phyloP scores from a whole-genome alignment of 2,329 filamentous ascomycete species.

The Hypoxylon sp. region DNA sequence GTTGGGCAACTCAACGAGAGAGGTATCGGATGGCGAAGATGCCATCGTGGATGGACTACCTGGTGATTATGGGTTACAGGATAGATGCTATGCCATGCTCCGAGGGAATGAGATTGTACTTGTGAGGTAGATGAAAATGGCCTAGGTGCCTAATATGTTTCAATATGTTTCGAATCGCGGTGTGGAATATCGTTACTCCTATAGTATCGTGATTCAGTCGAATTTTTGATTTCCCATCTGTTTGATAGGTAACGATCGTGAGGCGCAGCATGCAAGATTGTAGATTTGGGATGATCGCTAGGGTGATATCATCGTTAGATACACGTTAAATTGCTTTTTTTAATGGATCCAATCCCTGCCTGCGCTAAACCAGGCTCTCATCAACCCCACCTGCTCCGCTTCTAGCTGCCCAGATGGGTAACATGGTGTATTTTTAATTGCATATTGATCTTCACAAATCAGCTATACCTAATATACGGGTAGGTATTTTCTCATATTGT shows the following conservation, averaged over 20 bases:
- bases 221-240: neutral
- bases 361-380: neutral
- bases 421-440: slow-evolving; percentile 6
- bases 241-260: neutral
- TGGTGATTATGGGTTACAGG: neutral
- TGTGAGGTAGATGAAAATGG: neutral
- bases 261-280: slow-evolving; percentile 13
- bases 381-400: slow-evolving; percentile 14
- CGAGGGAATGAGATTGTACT: neutral
- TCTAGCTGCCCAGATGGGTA: slow-evolving; percentile 21
- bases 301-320: slow-evolving; percentile 18
- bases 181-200: neutral
- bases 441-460: slow-evolving; percentile 1
- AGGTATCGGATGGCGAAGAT: slow-evolving; percentile 20
- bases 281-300: slow-evolving; percentile 21
- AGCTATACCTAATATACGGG: slow-evolving; percentile 10
- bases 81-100: slow-evolving; percentile 36
- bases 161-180: slow-evolving; percentile 1
- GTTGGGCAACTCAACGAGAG: slow-evolving; percentile 7
- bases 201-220: neutral
- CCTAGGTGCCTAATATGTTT: neutral
- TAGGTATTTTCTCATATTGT: slow-evolving; percentile 7
- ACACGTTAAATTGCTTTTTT: slow-evolving; percentile 10
- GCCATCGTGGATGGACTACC: slow-evolving; percentile 25
- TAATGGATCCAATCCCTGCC: slow-evolving; percentile 1